Base-by-base conservation (phyloP, 495 filamentous ascomycete species). In the Tetracladium setigerum region DNA sequence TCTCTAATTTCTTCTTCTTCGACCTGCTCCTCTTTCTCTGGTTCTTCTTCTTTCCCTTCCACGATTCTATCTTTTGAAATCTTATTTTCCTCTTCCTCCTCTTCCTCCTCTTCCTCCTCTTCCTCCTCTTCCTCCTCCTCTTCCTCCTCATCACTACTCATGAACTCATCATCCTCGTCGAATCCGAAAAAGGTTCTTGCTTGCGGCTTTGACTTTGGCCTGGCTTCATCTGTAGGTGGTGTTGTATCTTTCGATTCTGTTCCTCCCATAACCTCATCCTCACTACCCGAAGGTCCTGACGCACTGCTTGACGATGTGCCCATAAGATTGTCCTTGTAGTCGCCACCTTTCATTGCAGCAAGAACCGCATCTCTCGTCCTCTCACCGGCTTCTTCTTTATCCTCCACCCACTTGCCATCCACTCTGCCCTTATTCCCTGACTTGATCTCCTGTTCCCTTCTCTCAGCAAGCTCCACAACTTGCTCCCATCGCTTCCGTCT, bases 371-470 rank as follows among this genome's bases (percentile, higher is more conserved):
- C 87, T 37, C 89, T 72, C 1, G 86, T 87, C 62, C 86, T 79
- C 67, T 90, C 86, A 48, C 77, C 80, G 43, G 78, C 81, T 61
- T 91, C 89, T 56, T 94, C 89, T 61, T 87, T 92, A 44, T 87
- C 84, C 59, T 95, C 90, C 37, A 95, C 78, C 90, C 92, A 98
- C 64, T 90, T 84, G 6, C 85, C 88, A 66, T 92, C 87, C 18
- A 95, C 61, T 52, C 82, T 81, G 22, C 81, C 79, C 50, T 80
- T 83, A 13, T 71, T 74, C 30, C 83, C 85, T 46, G 74, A 72
- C 62, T 71, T 80, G 33, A 95, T 70, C 63, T 94, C 86, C 41
- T 90, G 84, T 56, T 91, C 80, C 50, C 78, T 82, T 44, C 78
- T 74, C 59, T 96, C 91, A 1, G 89, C 82, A 41, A 81, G 69